Evolutionary conservation across 257 asterid genomes (phyloP).

Genomic region (Capsicum pubescens): DNA sequence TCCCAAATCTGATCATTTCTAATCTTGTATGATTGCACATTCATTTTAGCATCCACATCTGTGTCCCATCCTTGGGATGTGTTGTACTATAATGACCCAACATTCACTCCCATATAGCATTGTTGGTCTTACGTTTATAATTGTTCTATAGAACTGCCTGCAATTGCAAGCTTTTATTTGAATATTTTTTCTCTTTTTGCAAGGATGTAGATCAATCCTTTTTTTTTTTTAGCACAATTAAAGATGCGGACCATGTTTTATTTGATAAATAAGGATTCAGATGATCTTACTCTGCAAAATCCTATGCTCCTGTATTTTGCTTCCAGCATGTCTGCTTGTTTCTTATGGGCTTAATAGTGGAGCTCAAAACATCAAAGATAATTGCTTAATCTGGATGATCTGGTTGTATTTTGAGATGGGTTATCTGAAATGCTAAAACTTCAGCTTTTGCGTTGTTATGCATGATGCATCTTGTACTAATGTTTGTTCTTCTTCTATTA

Average conservation of each 20-base stretch:
- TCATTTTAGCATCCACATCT: too few species aligned
- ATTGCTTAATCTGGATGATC: too few species aligned
- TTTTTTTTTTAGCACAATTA: background rate
- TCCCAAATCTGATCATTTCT: too few species aligned
- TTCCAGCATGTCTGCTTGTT: background rate
- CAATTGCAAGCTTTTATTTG: background rate
- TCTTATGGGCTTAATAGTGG: background rate
- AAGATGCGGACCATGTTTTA: background rate
- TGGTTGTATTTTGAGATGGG: background rate
- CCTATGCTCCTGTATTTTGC: background rate
- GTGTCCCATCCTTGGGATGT: too few species aligned
- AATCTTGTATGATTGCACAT: too few species aligned
- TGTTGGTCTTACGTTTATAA: too few species aligned
- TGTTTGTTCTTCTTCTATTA: background rate
- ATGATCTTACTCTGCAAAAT: slow-evolving; percentile 22
- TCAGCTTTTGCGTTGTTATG: background rate
- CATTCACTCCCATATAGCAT: too few species aligned
- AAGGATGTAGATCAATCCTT: background rate
- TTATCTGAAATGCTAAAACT: background rate
- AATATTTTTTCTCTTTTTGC: background rate
- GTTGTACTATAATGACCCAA: too few species aligned
- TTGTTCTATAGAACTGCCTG: too few species aligned
- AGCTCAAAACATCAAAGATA: too few species aligned
- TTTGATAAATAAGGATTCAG: background rate
- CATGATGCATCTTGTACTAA: background rate